phyloP scores from a whole-genome alignment of 2,329 filamentous ascomycete genomes.

The Fusarium euwallaceae region DNA sequence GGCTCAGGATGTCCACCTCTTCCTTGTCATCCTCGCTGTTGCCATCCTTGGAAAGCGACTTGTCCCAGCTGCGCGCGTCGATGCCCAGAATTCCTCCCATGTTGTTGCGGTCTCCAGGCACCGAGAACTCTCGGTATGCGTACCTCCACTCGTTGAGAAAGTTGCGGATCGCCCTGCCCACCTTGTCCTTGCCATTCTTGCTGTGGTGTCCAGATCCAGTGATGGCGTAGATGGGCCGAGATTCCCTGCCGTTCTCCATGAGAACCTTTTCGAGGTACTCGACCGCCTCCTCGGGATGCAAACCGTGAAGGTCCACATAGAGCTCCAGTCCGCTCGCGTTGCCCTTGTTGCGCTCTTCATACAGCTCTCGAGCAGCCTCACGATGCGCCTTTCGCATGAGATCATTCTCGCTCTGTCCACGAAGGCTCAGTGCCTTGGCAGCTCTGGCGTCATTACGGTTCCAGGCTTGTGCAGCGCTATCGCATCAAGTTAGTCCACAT shows the following conservation, averaged over 20 bases:
- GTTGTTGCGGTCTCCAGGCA: conserved; percentile 88
- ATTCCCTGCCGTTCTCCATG: conserved; percentile 81
- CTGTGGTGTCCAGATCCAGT: conserved; percentile 97
- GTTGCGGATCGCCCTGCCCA: conserved; percentile 90
- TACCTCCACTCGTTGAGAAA: conserved; percentile 98
- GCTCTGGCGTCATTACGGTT: conserved; percentile 97
- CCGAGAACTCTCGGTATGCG: conserved; percentile 94
- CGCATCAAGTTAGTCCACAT: conserved; percentile 9
- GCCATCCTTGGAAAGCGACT: conserved; percentile 65
- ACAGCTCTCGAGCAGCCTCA: conserved; percentile 90
- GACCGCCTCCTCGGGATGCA: conserved; percentile 97
- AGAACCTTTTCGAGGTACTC: conserved; percentile 92
- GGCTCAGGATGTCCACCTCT: conserved; percentile 70
- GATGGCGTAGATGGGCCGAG: conserved; percentile 90
- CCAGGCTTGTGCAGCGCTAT: conserved; percentile 95
- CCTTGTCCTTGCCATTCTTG: conserved; percentile 99
- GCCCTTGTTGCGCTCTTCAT: conserved; percentile 91
- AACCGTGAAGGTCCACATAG: conserved; percentile 95
- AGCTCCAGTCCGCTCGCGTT: conserved; percentile 75
- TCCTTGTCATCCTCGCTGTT: conserved; percentile 57
- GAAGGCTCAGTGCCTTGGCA: conserved; percentile 92
- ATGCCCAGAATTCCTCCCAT: conserved; percentile 83
- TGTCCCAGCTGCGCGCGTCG: conserved; percentile 77
- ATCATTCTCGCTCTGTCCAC: conserved; percentile 96
- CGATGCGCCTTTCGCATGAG: conserved; percentile 97